These are phyloP conservation scores for Exsudoporus frostii DNA, from an alignment of 768 basidiomycete species.

Conservation along the genomic window DNA sequence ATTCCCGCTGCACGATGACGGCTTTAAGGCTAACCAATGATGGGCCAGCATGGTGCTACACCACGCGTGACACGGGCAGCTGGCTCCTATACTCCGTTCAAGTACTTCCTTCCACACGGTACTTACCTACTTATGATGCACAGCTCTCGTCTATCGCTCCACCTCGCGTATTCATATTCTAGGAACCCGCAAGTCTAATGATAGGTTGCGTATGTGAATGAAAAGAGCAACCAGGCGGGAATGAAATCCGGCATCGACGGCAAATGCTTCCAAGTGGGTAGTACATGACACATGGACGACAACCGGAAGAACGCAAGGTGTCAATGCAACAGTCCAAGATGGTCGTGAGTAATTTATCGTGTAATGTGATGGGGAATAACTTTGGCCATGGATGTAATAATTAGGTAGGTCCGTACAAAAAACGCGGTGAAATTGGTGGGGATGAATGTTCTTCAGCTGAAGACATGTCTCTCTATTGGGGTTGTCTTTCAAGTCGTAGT, in stretches of 20 bases:
- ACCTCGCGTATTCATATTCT: neutral
- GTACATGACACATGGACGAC: neutral
- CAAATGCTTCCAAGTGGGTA: conserved; percentile 1
- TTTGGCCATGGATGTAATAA: conserved; percentile 13
- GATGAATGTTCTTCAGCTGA: neutral
- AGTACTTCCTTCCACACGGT: neutral
- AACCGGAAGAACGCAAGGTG: neutral
- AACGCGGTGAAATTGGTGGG: neutral
- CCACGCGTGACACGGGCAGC: too few species aligned
- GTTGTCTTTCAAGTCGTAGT: neutral
- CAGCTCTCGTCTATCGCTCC: neutral
- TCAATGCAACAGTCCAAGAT: conserved; percentile 13
- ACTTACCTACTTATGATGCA: neutral
- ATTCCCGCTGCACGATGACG: too few species aligned
- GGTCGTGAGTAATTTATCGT: conserved; percentile 4
- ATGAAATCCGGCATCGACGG: conserved; percentile 9
- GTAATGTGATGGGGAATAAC: neutral
- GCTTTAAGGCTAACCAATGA: too few species aligned
- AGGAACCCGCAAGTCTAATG: neutral
- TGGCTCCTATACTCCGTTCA: too few species aligned
- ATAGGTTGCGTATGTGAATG: neutral
- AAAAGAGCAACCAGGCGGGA: conserved; percentile 12
- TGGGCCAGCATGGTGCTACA: too few species aligned
- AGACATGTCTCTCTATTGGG: conserved; percentile 13
- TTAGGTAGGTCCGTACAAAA: conserved; percentile 7